Evolutionary conservation across 352 stramenopile genomes (phyloP).

Genomic region (Halophytophthora polymorphica): DNA sequence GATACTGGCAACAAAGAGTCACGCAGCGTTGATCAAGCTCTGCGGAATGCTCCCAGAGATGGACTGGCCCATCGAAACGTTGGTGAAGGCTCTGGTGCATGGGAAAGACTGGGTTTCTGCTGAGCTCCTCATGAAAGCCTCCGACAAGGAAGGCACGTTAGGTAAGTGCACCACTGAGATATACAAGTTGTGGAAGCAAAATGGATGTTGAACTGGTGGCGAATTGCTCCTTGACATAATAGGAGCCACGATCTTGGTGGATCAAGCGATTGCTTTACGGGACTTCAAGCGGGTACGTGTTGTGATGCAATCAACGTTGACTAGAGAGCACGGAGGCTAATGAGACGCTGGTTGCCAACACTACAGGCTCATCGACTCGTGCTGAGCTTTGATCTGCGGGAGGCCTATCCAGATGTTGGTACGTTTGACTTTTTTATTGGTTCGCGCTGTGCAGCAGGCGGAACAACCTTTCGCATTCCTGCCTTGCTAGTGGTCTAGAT

Average conservation of each 20-base stretch:
- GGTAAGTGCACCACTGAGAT: conserved; percentile 6
- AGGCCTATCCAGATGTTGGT: conserved; percentile 57
- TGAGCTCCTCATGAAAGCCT: conserved; percentile 44
- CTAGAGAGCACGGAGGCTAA: neutral
- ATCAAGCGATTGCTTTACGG: conserved; percentile 44
- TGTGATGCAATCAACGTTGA: neutral
- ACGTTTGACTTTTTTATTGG: conserved; percentile 1
- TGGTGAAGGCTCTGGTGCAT: conserved; percentile 36
- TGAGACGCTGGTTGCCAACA: neutral
- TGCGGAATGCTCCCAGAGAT: conserved; percentile 28
- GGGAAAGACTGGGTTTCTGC: conserved; percentile 63
- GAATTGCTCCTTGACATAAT: no score
- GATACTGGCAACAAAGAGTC: conserved; percentile 41
- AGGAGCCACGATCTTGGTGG: conserved; percentile 40
- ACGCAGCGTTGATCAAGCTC: conserved; percentile 53
- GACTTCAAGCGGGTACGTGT: conserved; percentile 57
- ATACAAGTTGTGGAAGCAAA: no score
- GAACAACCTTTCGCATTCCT: no score
- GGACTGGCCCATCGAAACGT: conserved; percentile 29
- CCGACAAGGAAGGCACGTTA: conserved; percentile 16
- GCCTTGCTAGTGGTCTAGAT: no score
- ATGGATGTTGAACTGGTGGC: no score
- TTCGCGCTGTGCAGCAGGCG: no score
- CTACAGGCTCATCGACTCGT: conserved; percentile 62
- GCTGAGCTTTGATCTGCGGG: conserved; percentile 42